phyloP scores from a whole-genome alignment of 257 asterid genomes.

The Verbena officinalis region DNA sequence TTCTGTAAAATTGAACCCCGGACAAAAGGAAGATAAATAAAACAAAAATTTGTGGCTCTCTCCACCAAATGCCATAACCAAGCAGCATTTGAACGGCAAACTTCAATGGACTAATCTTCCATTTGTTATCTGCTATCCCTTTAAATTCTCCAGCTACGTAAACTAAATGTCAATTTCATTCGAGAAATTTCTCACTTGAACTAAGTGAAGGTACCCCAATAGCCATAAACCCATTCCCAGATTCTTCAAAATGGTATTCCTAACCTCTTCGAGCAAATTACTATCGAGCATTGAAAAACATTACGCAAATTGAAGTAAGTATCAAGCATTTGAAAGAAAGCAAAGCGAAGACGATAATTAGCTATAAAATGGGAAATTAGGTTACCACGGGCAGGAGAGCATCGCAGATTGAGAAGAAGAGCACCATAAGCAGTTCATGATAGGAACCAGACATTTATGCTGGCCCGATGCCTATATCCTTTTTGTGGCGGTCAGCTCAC shows the following conservation, averaged over 20 bases:
- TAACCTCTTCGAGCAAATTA: neutral
- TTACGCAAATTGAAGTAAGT: neutral
- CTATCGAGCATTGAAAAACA: neutral
- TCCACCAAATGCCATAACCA: neutral
- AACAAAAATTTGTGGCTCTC: too few species aligned
- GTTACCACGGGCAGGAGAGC: conserved; percentile 57
- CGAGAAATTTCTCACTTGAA: neutral
- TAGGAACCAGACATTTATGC: neutral
- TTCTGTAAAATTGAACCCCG: too few species aligned
- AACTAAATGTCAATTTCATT: too few species aligned
- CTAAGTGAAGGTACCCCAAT: conserved; percentile 3
- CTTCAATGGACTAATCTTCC: neutral
- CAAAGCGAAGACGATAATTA: neutral
- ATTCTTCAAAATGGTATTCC: neutral
- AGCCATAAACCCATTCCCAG: neutral
- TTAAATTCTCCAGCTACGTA: too few species aligned
- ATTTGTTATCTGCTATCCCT: neutral
- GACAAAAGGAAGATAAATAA: too few species aligned
- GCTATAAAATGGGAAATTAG: conserved; percentile 1
- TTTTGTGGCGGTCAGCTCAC: too few species aligned
- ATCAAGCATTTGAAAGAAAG: neutral
- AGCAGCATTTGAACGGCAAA: neutral
- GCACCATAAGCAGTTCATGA: conserved; percentile 5
- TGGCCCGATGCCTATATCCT: neutral
- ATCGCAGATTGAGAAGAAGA: conserved; percentile 33